phyloP scores from a whole-genome alignment of 768 basidiomycete species.

The Piloderma croceum region DNA sequence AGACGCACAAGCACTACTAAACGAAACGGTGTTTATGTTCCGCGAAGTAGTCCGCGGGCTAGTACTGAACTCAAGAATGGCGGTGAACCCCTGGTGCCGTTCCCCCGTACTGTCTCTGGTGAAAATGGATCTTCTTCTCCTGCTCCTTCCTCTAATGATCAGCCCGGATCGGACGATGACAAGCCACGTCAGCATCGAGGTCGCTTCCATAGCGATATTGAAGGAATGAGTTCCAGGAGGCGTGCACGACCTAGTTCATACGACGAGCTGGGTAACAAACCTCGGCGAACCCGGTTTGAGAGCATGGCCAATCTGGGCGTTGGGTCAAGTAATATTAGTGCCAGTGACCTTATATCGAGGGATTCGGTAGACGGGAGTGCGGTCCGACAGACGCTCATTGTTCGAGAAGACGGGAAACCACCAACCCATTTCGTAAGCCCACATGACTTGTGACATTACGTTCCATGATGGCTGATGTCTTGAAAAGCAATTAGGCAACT shows the following conservation, averaged over 20 bases:
- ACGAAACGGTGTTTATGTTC: slow-evolving; percentile 40
- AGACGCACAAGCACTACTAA: slow-evolving; percentile 48
- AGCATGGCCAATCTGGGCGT: slow-evolving; percentile 64
- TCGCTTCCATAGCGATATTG: slow-evolving; percentile 72
- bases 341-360: slow-evolving; percentile 60
- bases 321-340: slow-evolving; percentile 45
- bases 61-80: slow-evolving; percentile 30
- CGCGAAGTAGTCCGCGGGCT: slow-evolving; percentile 31
- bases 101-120: slow-evolving; percentile 55
- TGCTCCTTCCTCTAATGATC: slow-evolving; percentile 35
- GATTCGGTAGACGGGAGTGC: slow-evolving; percentile 62
- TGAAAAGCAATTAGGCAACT: slow-evolving; percentile 90
- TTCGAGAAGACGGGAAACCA: slow-evolving; percentile 76
- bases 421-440: slow-evolving; percentile 75
- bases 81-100: slow-evolving; percentile 48
- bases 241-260: slow-evolving; percentile 60
- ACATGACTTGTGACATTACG: slow-evolving; percentile 1
- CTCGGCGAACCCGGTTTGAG: slow-evolving; percentile 59
- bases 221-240: slow-evolving; percentile 46
- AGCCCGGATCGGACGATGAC: slow-evolving; percentile 27
- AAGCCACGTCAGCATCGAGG: slow-evolving; percentile 46
- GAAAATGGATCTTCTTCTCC: slow-evolving; percentile 41
- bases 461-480: slow-evolving; percentile 2
- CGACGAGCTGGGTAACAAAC: slow-evolving; percentile 56
- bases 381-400: slow-evolving; percentile 62